Evolutionary conservation across 768 basidiomycete species (phyloP).

Genomic region (Rhodocollybia butyracea): DNA sequence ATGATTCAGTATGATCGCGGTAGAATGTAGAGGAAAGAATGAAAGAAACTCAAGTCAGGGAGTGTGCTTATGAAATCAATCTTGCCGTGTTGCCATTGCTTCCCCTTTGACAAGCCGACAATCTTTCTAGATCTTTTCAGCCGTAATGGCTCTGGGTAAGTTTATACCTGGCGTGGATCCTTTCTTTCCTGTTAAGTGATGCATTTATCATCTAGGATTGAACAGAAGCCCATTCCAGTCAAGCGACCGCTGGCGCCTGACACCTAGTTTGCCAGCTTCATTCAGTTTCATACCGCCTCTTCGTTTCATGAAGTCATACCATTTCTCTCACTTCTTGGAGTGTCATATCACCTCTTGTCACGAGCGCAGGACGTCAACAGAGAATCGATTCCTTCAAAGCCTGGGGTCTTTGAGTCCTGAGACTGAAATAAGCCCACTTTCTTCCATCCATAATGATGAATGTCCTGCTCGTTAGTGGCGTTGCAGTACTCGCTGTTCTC

Average conservation of each 20-base stretch:
- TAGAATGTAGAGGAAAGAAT: neutral
- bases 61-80: neutral
- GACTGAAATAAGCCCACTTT: neutral
- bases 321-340: neutral
- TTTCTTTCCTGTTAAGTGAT: no score
- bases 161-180: no score
- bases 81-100: neutral
- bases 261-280: no score
- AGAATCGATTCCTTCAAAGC: neutral
- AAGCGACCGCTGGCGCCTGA: no score
- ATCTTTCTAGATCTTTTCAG: no score
- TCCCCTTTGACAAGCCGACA: no score
- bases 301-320: no score
- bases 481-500: neutral
- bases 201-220: no score
- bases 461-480: neutral
- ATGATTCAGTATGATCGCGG: no score
- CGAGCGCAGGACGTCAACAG: neutral
- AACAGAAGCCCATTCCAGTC: no score
- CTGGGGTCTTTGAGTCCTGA: neutral
- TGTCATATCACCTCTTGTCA: neutral
- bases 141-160: no score
- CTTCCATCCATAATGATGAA: neutral
- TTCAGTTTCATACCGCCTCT: neutral
- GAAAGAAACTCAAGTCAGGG: neutral